Base-by-base conservation (phyloP, 345 rosid species). In the Gossypium herbaceum region DNA sequence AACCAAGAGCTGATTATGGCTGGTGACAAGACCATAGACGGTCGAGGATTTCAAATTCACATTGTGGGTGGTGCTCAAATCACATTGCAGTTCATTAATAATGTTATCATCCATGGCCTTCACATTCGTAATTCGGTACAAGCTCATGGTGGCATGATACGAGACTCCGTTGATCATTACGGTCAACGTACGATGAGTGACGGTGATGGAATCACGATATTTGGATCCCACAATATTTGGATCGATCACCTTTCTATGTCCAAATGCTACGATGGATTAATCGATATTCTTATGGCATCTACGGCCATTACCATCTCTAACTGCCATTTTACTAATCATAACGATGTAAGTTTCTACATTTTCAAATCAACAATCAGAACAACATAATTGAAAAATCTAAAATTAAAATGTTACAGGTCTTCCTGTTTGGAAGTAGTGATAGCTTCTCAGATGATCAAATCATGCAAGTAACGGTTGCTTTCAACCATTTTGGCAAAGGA, bases 11-110 rank as follows among this genome's bases (percentile, higher is more conserved):
- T 94, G 20, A 80, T 92, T 67, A 43, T 94, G 73, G 72, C 78
- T 0, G 78, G 91, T 73, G 44, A 90, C 85, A 92, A 90, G 80
- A 94, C 97, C 12, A 92, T 94, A 44, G 98, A 92, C 19, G 97
- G 76, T 0, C 84, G 97, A 9, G 97, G 97, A 56, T 85, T 81
- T 41, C 61, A 82, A 9, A 86, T 88, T n/a, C 88, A 82, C 39
- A 77, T 88, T 22, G 77, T 84, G 1, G 27, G 22, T 3, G 91
- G 91, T 0, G 88, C 87, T 22, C 84, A 90, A 19, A 68, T 89
- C 43, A 88, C 83, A 5, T 54, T 89, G 16, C 91, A 89, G 63
- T 86, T 79, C 71, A 77, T 76, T 1, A 62, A 75, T 57, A 86
- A 88, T 47, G 85, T 89, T 29, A 89, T 88, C 83, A 80, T 89